phyloP scores from a whole-genome alignment of 2,329 filamentous ascomycete species.

The Hypoxylon sp. region DNA sequence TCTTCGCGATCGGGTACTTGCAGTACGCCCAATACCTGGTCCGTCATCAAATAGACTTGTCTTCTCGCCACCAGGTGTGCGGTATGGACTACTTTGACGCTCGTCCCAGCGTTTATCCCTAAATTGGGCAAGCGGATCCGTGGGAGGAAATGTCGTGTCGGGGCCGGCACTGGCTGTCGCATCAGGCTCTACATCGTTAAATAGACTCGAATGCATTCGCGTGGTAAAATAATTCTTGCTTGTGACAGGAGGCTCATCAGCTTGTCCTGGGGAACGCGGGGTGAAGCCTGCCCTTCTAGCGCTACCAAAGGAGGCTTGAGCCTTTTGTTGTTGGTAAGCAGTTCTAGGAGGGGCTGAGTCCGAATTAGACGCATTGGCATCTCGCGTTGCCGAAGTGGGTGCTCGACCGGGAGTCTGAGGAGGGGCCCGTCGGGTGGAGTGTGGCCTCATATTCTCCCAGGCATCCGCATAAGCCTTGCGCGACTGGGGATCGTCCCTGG shows the following conservation, averaged over 20 bases:
- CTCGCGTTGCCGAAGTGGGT: constrained; percentile 50
- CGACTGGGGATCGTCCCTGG: constrained; percentile 50
- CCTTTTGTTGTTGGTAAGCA: constrained; percentile 67
- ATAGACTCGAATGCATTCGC: constrained; percentile 51
- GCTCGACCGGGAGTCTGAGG: constrained; percentile 51
- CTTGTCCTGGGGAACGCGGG: constrained; percentile 63
- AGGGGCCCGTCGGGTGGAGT: constrained; percentile 45
- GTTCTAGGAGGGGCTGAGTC: constrained; percentile 63
- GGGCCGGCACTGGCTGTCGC: constrained; percentile 31
- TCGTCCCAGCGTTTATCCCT: constrained; percentile 61
- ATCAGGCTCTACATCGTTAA: constrained; percentile 49
- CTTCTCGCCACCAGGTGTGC: constrained; percentile 70
- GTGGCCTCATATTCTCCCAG: constrained; percentile 56
- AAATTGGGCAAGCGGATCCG: constrained; percentile 66
- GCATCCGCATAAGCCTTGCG: constrained; percentile 54
- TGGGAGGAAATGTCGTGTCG: constrained; percentile 47
- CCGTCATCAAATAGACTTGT: constrained; percentile 69
- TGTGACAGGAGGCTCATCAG: constrained; percentile 68
- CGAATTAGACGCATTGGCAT: constrained; percentile 47
- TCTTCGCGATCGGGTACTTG: constrained; percentile 59
- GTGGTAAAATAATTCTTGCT: constrained; percentile 66
- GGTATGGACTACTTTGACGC: constrained; percentile 72
- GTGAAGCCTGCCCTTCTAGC: constrained; percentile 62
- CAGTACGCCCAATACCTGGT: constrained; percentile 60
- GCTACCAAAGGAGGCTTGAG: constrained; percentile 68